Percentiles rank a stretch among this genome's conserved stretches.
Conservation (phyloP, 2,329 filamentous ascomycete genomes). For the Didymella arachidicola region DNA sequence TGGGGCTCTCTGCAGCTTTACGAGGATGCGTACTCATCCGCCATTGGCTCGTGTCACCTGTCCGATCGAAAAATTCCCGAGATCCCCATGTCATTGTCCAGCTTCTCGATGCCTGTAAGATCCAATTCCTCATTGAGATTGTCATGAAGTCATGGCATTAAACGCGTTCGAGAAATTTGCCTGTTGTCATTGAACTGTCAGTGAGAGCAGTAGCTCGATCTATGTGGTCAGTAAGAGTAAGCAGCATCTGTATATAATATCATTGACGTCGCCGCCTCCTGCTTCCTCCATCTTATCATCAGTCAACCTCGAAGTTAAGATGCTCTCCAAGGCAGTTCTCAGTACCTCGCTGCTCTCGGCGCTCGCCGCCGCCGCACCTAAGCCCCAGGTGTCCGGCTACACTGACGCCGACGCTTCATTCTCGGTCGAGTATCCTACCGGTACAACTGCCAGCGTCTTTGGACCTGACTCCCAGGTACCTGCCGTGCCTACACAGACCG, state of each 20-base stretch:
- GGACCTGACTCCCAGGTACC: constrained; percentile 55
- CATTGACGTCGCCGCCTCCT: constrained; percentile 2
- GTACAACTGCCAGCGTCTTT: constrained; percentile 53
- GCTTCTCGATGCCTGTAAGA: constrained; percentile 30
- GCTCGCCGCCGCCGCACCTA: constrained; percentile 49
- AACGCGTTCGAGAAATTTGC: constrained; percentile 16
- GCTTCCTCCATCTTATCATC: constrained; percentile 9
- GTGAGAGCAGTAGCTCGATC: constrained; percentile 10
- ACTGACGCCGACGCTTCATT: constrained; percentile 55
- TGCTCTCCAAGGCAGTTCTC: constrained; percentile 48
- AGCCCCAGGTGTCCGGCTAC: constrained; percentile 56
- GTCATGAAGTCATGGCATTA: constrained; percentile 49
- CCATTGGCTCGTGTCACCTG: constrained; percentile 25
- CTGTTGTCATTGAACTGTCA: constrained; percentile 37
- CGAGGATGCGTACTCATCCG: background rate
- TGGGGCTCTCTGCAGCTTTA: constrained; percentile 13
- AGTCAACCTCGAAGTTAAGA: constrained; percentile 35
- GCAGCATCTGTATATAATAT: constrained; percentile 15
- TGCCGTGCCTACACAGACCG: constrained; percentile 44
- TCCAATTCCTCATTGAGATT: constrained; percentile 35
- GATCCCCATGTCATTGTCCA: constrained; percentile 30
- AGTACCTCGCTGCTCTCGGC: constrained; percentile 47
- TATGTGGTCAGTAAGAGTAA: constrained; percentile 12
- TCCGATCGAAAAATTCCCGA: constrained; percentile 23
- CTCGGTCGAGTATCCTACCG: constrained; percentile 44